A percentile compares a stretch with the other conserved stretches of the same genome.
phyloP scores from a whole-genome alignment of 208 protist genomes.

The Naegleria lovaniensis region DNA sequence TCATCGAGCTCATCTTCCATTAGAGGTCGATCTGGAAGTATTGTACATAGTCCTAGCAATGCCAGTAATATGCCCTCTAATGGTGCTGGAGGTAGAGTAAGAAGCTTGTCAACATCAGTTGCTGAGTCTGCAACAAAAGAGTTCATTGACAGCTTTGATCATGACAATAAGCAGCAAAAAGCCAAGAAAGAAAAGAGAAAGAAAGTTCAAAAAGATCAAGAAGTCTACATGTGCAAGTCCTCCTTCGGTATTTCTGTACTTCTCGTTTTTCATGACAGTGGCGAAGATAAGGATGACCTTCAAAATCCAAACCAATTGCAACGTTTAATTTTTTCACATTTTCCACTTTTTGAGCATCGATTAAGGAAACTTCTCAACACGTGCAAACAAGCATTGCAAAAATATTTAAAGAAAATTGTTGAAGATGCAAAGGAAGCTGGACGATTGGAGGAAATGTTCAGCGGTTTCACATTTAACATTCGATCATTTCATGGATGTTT shows the following conservation, averaged over 20 bases:
- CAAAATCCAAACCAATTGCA: constrained; percentile 2
- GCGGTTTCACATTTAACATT: constrained; percentile 4
- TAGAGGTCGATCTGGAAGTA: not conserved
- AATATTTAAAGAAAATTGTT: not conserved
- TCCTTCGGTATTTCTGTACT: not conserved
- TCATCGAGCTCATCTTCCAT: not conserved
- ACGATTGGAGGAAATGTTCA: not conserved
- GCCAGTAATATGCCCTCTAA: not conserved
- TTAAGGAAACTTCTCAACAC: constrained; percentile 3
- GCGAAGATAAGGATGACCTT: not conserved
- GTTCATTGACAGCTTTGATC: not conserved
- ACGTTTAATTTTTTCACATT: constrained; percentile 22
- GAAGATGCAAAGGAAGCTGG: not conserved
- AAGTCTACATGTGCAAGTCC: not conserved
- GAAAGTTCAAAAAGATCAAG: not conserved
- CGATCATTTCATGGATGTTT: not conserved
- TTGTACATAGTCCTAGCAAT: not conserved
- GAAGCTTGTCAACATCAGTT: not conserved
- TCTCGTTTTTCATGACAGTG: not conserved
- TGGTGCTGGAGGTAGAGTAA: not conserved
- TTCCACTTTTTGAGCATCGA: constrained; percentile 1
- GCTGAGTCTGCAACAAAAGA: not conserved
- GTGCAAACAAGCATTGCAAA: not conserved
- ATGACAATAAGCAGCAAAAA: not conserved
- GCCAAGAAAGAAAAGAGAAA: not conserved